Base-by-base conservation (phyloP, 1,284 basidiomycete species). In the Ustilago shanxiensis region DNA sequence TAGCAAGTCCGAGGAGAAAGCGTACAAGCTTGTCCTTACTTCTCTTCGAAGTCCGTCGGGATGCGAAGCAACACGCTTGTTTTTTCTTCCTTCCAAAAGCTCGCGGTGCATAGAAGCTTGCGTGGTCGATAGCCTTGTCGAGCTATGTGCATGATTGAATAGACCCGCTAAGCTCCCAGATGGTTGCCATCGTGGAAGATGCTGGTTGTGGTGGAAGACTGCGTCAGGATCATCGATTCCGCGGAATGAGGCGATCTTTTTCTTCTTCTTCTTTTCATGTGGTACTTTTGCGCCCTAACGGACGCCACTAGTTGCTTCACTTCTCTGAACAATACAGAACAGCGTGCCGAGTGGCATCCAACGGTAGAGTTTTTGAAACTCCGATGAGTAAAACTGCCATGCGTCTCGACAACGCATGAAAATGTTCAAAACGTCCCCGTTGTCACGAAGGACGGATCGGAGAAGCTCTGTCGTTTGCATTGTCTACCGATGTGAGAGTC, bases 361-460 rank as follows among this genome's bases (percentile, higher is more conserved):
- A 44, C n/a, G 41, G 41, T 22, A 22, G n/a, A n/a, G 41, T n/a
- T 4, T 13, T 49, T 49, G 47, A 14, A 49, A 49, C 47, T 49
- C 47, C 47, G 47, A 28, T 11, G 14, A n/a, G n/a, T 44, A 6
- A 44, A 44, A 8, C 41, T 44, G 20, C 22, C 47, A 49, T 49
- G 47, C 47, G 47, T 31, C 20, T 26, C 16, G 5, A n/a, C 18
- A 9, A 22, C 20, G 50, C 50, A 52, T 52, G n/a, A 52, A 52
- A 49, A 49, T 49, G 10, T 1, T 26, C 5, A 28, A 49, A 49
- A 28, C 11, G 28, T 52, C 29, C 31, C 50, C 50, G 50, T 52
- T 52, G 50, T 52, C 50, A 52, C 50, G 50, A 31, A n/a, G n/a
- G 31, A 52, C 16, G 50, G 14, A 33, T 52, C 29, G 50, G 50